Percentiles rank a stretch among this genome's conserved stretches.
Evolutionary conservation across 495 filamentous ascomycete genomes (phyloP).

Genomic region (Amorphotheca resinae): DNA sequence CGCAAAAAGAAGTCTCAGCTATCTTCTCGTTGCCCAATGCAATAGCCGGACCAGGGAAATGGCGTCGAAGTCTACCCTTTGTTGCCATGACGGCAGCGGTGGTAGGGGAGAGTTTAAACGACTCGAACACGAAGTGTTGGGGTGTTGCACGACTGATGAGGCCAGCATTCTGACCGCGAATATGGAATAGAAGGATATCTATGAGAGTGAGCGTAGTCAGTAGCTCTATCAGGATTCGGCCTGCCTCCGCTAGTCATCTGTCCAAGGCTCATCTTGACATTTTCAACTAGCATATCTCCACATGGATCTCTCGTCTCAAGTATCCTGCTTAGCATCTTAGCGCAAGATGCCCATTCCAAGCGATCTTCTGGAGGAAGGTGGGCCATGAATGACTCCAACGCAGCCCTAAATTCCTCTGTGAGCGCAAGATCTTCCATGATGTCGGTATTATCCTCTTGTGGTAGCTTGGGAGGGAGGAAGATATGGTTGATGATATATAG

Average conservation of each 20-base stretch:
- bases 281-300: conserved; percentile 1
- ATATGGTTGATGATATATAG: conserved; percentile 42
- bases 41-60: conserved; percentile 42
- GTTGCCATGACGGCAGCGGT: conserved; percentile 34
- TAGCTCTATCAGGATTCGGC: conserved; percentile 2
- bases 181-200: conserved; percentile 25
- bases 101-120: conserved; percentile 43
- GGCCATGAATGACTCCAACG: conserved; percentile 21
- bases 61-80: conserved; percentile 36
- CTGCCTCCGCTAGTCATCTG: conserved; percentile 6
- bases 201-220: neutral
- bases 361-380: conserved; percentile 5
- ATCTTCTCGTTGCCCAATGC: conserved; percentile 24
- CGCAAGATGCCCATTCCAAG: conserved; percentile 1
- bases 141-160: conserved; percentile 31
- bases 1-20: conserved; percentile 25
- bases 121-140: conserved; percentile 32
- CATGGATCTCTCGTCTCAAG: conserved; percentile 4
- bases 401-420: conserved; percentile 11
- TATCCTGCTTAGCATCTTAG: conserved; percentile 18
- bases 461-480: conserved; percentile 45
- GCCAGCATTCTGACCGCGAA: conserved; percentile 48
- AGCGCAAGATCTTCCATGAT: conserved; percentile 13
- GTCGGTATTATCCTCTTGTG: conserved; percentile 32
- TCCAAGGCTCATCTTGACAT: conserved; percentile 2